These are phyloP conservation scores for Aspergillus hancockii DNA, from an alignment of 495 filamentous ascomycete genomes.

Conservation along the genomic window DNA sequence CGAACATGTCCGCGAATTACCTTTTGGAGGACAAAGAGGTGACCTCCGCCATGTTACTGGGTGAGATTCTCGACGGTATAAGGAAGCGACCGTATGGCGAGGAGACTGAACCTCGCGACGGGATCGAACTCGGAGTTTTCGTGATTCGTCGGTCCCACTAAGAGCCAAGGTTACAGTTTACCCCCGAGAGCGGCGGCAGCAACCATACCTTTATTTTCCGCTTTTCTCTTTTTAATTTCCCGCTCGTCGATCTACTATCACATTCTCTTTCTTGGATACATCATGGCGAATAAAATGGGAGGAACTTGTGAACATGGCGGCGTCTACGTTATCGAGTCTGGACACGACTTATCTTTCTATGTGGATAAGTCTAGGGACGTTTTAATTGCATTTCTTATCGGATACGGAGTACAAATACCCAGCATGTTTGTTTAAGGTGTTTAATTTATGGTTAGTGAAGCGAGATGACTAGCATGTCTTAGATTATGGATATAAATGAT, in stretches of 20 bases:
- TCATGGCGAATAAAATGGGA: constrained; percentile 16
- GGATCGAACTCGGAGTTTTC: constrained; percentile 64
- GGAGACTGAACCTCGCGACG: constrained; percentile 45
- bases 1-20: constrained; percentile 34
- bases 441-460: constrained; percentile 30
- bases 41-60: constrained; percentile 55
- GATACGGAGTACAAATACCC: constrained; percentile 38
- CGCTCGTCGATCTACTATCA: constrained; percentile 19
- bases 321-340: constrained; percentile 18
- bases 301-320: constrained; percentile 14
- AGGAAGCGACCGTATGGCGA: constrained; percentile 47
- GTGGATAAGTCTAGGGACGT: constrained; percentile 3
- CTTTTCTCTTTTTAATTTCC: constrained; percentile 5
- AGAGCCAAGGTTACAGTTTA: constrained; percentile 1
- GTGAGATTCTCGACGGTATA: constrained; percentile 66
- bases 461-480: constrained; percentile 27
- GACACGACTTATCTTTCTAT: constrained; percentile 5
- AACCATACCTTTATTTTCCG: constrained; percentile 15
- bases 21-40: constrained; percentile 44
- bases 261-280: constrained; percentile 15
- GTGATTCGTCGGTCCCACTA: constrained; percentile 55
- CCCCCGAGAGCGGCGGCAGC: constrained; percentile 2
- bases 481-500: constrained; percentile 28
- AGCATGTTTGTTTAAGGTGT: constrained; percentile 34
- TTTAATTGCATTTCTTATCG: constrained; percentile 16